Evolutionary conservation across 2,329 filamentous ascomycete genomes (phyloP), one percentile per base, ranked within the genome.

Genomic region (Claviceps quebecensis): DNA sequence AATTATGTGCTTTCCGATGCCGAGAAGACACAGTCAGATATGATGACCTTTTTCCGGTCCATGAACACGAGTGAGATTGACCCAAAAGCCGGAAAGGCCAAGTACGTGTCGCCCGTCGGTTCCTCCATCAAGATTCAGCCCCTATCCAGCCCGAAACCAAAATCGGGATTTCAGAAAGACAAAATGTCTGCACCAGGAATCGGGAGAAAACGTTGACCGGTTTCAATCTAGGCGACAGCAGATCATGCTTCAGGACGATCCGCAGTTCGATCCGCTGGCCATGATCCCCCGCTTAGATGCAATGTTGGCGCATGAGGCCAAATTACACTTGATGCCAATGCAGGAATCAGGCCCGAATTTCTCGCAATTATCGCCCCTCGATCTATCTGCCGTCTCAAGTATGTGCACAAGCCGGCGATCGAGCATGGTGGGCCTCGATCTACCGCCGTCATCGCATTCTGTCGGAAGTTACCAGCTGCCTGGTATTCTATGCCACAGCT

Each of bases 1-100:
- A 76, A 77, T 39, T 98, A 95, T 64, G 80, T 95, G 23, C 80
- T 96, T 46, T 75, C 78, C 3, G 93, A 97, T 61, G 82, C 83
- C 2, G 83, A 90, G 65, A 81, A 78, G 57, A 81, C 86, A 39
- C 83, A 87, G 58, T 77, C 81, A 54, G 80, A 80, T 57, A 87
- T 97, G 76, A 76, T 78, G 56, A 70, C 78, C 2, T 78, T 89
- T 62, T 72, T 86, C 55, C 79, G 74, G 48, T 68, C 75, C 7
- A 65, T 83, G 56, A 57, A 64, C 48, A 64, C 49, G 17, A 76
- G 77, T 52, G 80, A 77, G 19, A 72, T 88, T 26, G 87, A 95
- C 65, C 76, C 77, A 1, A 75, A 81, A 52, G 85, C 83, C 48
- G 84, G 81, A 49, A 88, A 83, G 62, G 73, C 80, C 53, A 85